These are phyloP conservation scores for Daldinia grandis DNA, from an alignment of 495 filamentous ascomycete species.

Conservation along the genomic window DNA sequence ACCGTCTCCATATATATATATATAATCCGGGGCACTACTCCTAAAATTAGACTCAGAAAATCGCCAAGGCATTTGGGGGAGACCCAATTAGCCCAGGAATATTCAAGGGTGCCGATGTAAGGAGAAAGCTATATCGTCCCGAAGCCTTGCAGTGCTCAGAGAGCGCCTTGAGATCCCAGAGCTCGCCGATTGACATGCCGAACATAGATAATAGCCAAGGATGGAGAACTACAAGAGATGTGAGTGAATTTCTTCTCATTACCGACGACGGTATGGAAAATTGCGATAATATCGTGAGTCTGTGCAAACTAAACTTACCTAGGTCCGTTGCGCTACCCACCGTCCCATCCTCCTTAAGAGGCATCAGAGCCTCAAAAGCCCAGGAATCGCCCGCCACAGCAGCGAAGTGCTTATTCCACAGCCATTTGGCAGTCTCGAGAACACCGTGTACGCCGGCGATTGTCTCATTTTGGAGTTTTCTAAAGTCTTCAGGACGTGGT, in stretches of 20 bases:
- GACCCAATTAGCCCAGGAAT: conserved; percentile 61
- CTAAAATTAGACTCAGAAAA: conserved; percentile 51
- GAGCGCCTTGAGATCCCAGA: conserved; percentile 67
- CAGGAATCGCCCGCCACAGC: conserved; percentile 62
- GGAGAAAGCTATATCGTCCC: conserved; percentile 72
- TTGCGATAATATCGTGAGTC: not conserved
- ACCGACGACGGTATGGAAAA: not conserved
- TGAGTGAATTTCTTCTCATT: not conserved
- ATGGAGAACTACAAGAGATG: conserved; percentile 59
- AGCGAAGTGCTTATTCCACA: conserved; percentile 64
- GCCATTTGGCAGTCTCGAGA: conserved; percentile 64
- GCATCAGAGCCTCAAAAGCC: conserved; percentile 57
- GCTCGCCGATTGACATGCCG: conserved; percentile 69
- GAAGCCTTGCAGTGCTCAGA: conserved; percentile 60
- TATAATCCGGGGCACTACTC: not conserved
- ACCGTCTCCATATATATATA: no score
- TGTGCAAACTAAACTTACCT: conserved; percentile 45
- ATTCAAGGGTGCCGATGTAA: conserved; percentile 70
- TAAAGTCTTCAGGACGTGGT: conserved; percentile 57
- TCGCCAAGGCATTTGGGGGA: conserved; percentile 60
- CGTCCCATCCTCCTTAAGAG: conserved; percentile 48
- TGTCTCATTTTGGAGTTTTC: conserved; percentile 44
- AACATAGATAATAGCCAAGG: conserved; percentile 71
- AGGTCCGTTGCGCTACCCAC: conserved; percentile 37
- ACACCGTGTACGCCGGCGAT: conserved; percentile 58